Evolutionary conservation across 2,329 filamentous ascomycete species (phyloP).

Genomic region (Neospermospora avenae): DNA sequence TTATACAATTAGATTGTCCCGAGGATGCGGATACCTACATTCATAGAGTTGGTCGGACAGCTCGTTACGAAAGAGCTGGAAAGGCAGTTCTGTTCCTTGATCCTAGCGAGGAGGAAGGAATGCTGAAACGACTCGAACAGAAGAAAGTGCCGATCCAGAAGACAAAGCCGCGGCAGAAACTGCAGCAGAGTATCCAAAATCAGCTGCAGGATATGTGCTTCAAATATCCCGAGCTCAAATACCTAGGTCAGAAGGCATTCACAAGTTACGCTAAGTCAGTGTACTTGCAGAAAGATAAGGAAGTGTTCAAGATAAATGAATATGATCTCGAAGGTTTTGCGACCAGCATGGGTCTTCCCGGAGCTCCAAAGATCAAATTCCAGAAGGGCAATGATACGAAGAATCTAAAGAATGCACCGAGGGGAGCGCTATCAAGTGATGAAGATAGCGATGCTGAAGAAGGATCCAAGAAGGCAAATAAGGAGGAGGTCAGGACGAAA

Average conservation of each 20-base stretch:
- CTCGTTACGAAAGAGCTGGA: conserved; percentile 86
- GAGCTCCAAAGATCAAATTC: conserved; percentile 90
- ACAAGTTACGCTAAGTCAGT: conserved; percentile 84
- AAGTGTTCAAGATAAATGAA: conserved; percentile 80
- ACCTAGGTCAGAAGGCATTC: conserved; percentile 93
- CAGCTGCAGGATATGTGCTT: conserved; percentile 95
- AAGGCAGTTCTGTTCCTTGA: conserved; percentile 88
- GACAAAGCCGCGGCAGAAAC: conserved; percentile 84
- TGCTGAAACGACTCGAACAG: conserved; percentile 77
- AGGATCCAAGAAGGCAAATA: conserved; percentile 51
- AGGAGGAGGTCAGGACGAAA: conserved; percentile 80
- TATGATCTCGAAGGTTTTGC: conserved; percentile 86
- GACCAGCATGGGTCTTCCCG: conserved; percentile 80
- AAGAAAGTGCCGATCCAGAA: conserved; percentile 87
- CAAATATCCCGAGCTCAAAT: conserved; percentile 89
- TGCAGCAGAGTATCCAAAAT: conserved; percentile 80
- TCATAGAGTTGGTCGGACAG: conserved; percentile 89
- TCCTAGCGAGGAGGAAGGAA: conserved; percentile 88
- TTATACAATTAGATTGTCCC: conserved; percentile 96
- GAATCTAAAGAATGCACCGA: conserved; percentile 79
- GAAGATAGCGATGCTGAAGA: conserved; percentile 58
- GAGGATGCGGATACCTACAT: conserved; percentile 98
- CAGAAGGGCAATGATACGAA: conserved; percentile 87
- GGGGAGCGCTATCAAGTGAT: conserved; percentile 62
- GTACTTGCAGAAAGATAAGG: conserved; percentile 86